Conservation (phyloP, 1,284 basidiomycete species). For the Porogramme epimiltina region DNA sequence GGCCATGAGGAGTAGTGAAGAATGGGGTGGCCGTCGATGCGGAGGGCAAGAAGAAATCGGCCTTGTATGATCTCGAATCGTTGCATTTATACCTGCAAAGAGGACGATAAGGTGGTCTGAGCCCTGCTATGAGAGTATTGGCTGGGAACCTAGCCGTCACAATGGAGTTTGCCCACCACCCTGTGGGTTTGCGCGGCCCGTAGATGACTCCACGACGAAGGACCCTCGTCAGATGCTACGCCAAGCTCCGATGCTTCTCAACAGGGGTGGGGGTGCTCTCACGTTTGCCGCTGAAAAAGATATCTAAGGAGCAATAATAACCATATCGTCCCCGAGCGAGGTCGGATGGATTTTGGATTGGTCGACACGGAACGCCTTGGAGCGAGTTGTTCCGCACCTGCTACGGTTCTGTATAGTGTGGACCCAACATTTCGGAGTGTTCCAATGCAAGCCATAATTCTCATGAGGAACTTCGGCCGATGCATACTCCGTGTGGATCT, state of each 20-base stretch:
- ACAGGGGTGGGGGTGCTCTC: slow-evolving; percentile 1
- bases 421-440: too few species aligned
- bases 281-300: not conserved
- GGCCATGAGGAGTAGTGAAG: slow-evolving; percentile 27
- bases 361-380: too few species aligned
- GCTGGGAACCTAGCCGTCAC: too few species aligned
- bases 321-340: too few species aligned
- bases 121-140: too few species aligned
- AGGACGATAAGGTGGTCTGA: not conserved
- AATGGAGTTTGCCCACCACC: slow-evolving; percentile 3
- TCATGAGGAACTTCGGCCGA: too few species aligned
- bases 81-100: slow-evolving; percentile 14
- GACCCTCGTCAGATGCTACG: slow-evolving; percentile 10
- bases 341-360: too few species aligned
- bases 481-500: too few species aligned
- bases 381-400: too few species aligned
- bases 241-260: slow-evolving; percentile 14
- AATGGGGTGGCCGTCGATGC: not conserved
- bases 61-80: not conserved
- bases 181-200: slow-evolving; percentile 1
- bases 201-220: slow-evolving; percentile 6
- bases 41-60: not conserved
- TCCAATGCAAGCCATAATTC: too few species aligned
- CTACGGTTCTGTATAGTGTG: too few species aligned
- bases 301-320: not conserved